These are phyloP conservation scores for Exophiala sp. DNA, from an alignment of 2,329 filamentous ascomycete species.

Conservation along the genomic window DNA sequence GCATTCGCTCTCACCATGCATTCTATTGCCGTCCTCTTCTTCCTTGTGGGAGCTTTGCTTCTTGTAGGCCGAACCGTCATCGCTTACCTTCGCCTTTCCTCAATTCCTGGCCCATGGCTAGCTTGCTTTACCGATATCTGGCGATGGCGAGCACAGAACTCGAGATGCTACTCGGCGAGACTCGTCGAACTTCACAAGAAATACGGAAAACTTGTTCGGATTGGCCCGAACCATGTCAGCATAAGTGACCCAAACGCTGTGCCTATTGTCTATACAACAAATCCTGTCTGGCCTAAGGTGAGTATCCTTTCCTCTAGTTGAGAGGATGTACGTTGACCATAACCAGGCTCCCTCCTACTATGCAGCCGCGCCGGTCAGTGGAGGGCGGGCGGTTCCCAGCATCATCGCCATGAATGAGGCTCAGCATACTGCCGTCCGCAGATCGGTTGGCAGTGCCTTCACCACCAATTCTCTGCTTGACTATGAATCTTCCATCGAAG, in stretches of 20 bases:
- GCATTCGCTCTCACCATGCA: neutral
- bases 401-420: conserved; percentile 13
- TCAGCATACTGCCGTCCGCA: conserved; percentile 9
- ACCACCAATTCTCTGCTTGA: conserved; percentile 12
- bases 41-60: neutral
- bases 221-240: conserved; percentile 12
- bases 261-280: conserved; percentile 8
- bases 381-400: conserved; percentile 9
- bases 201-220: conserved; percentile 16
- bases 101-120: conserved; percentile 58
- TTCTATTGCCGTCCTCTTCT: neutral
- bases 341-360: conserved; percentile 7
- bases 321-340: neutral
- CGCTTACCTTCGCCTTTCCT: conserved; percentile 9
- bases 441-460: conserved; percentile 12
- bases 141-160: conserved; percentile 47
- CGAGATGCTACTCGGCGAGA: neutral
- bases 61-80: neutral
- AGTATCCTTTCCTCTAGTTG: neutral
- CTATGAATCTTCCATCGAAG: conserved; percentile 11
- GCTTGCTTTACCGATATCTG: conserved; percentile 67
- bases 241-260: conserved; percentile 13
- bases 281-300: neutral
- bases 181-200: conserved; percentile 9
- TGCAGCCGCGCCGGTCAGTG: conserved; percentile 2